Percentiles rank a stretch among this genome's conserved stretches.
Conservation (phyloP, 768 basidiomycete species). For the Galerina sulciceps region DNA sequence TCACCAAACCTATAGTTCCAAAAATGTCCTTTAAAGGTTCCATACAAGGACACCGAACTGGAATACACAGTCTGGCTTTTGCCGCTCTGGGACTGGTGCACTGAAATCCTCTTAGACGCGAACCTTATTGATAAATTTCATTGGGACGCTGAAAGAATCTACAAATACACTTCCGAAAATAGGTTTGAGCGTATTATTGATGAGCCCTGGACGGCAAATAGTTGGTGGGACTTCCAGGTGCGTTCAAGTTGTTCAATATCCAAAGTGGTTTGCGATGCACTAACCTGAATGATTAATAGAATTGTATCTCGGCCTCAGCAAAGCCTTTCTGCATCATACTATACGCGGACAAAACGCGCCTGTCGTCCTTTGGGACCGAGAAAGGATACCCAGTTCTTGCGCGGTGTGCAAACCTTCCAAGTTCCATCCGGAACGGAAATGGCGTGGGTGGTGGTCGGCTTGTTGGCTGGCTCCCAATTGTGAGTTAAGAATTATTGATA, state of each 20-base stretch:
- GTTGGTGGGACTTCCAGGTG: conserved; percentile 43
- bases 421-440: conserved; percentile 34
- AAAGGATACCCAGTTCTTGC: conserved; percentile 43
- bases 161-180: conserved; percentile 25
- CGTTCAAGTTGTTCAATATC: conserved; percentile 3
- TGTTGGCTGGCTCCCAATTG: conserved; percentile 44
- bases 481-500: conserved; percentile 18
- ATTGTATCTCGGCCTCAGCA: conserved; percentile 22
- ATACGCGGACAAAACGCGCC: conserved; percentile 44
- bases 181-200: conserved; percentile 32
- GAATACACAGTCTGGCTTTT: conserved; percentile 4
- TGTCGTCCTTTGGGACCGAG: conserved; percentile 40
- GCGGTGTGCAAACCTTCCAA: conserved; percentile 34
- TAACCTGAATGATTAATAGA: conserved; percentile 10
- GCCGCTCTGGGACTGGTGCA: conserved; percentile 14
- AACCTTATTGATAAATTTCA: conserved; percentile 22
- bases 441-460: conserved; percentile 36
- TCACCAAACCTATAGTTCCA: conserved; percentile 12
- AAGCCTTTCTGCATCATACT: conserved; percentile 36
- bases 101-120: conserved; percentile 29
- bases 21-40: neutral
- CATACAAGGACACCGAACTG: conserved; percentile 5
- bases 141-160: conserved; percentile 18
- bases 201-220: conserved; percentile 42
- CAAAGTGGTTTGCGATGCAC: neutral